phyloP scores from a whole-genome alignment of 2,329 filamentous ascomycete species.

The Cytospora chrysosperma region DNA sequence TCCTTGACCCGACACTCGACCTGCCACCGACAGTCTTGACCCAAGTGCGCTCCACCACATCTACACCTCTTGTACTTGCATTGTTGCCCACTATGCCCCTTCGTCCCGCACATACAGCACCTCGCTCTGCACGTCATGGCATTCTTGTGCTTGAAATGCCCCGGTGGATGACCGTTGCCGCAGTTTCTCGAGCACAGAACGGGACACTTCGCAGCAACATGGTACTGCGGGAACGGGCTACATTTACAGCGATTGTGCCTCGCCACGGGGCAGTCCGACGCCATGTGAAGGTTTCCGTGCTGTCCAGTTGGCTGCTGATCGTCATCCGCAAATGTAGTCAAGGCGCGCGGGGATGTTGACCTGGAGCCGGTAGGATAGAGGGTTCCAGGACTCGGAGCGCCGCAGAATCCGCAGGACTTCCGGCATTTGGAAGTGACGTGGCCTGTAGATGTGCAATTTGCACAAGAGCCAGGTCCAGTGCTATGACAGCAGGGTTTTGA shows the following conservation, averaged over 20 bases:
- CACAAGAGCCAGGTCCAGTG: conserved; percentile 26
- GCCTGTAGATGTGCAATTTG: conserved; percentile 32
- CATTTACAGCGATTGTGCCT: conserved; percentile 40
- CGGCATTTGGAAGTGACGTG: conserved; percentile 32
- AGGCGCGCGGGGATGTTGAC: neutral
- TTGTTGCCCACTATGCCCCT: conserved; percentile 37
- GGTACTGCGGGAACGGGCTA: conserved; percentile 38
- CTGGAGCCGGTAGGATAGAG: neutral
- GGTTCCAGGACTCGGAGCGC: conserved; percentile 26
- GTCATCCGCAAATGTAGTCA: too few relatives aligned
- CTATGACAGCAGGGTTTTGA: neutral
- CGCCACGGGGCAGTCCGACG: conserved; percentile 33
- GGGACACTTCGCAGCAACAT: conserved; percentile 34
- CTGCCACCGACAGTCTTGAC: conserved; percentile 41
- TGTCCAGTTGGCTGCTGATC: neutral
- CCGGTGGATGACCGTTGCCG: conserved; percentile 29
- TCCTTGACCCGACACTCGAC: conserved; percentile 34
- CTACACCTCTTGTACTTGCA: conserved; percentile 37
- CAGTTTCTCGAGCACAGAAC: conserved; percentile 37
- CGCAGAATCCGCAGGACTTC: conserved; percentile 37
- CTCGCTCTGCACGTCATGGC: conserved; percentile 39
- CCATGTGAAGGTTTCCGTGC: conserved; percentile 29
- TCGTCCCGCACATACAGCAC: conserved; percentile 44
- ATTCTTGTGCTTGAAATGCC: conserved; percentile 34
- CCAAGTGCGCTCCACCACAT: conserved; percentile 38